Evolutionary conservation across 495 filamentous ascomycete genomes (phyloP).

Genomic region (Massariosphaeria phaeospora): DNA sequence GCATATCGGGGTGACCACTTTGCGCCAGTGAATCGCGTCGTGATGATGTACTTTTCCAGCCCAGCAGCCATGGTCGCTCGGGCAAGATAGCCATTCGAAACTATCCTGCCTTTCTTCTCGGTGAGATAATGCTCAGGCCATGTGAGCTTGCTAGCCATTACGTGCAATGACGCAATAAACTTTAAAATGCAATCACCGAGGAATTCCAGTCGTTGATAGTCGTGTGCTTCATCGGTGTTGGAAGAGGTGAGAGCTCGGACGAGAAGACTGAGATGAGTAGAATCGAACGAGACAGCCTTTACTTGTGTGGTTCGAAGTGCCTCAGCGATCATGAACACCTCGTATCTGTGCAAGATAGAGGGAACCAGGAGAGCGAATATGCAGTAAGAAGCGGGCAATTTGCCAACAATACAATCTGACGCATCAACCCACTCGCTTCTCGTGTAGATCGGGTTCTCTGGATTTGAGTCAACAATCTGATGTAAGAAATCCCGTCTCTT

Average conservation of each 20-base stretch:
- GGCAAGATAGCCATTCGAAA: slow-evolving; percentile 67
- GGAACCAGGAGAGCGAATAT: slow-evolving; percentile 70
- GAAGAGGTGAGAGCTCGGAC: slow-evolving; percentile 70
- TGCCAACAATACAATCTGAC: slow-evolving; percentile 47
- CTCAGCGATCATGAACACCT: slow-evolving; percentile 58
- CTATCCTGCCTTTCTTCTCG: slow-evolving; percentile 58
- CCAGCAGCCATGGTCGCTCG: slow-evolving; percentile 57
- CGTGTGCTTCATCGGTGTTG: slow-evolving; percentile 51
- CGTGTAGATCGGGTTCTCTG: slow-evolving; percentile 31
- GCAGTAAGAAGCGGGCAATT: slow-evolving; percentile 54
- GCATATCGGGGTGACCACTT: slow-evolving; percentile 69
- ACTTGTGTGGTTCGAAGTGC: slow-evolving; percentile 60
- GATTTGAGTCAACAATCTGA: slow-evolving; percentile 24
- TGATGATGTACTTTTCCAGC: slow-evolving; percentile 71
- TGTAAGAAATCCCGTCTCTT: slow-evolving; percentile 60
- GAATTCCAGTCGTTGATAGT: slow-evolving; percentile 89
- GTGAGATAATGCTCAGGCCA: slow-evolving; percentile 81
- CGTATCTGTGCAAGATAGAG: slow-evolving; percentile 65
- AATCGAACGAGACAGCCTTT: slow-evolving; percentile 48
- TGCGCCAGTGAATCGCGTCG: slow-evolving; percentile 56
- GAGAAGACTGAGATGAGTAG: slow-evolving; percentile 49
- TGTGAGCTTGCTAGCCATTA: slow-evolving; percentile 58
- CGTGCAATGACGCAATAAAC: slow-evolving; percentile 59
- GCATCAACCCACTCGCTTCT: slow-evolving; percentile 26
- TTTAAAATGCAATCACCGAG: slow-evolving; percentile 87